Conservation (phyloP, 1,284 basidiomycete species). For the Cystobasidium pallidum region DNA sequence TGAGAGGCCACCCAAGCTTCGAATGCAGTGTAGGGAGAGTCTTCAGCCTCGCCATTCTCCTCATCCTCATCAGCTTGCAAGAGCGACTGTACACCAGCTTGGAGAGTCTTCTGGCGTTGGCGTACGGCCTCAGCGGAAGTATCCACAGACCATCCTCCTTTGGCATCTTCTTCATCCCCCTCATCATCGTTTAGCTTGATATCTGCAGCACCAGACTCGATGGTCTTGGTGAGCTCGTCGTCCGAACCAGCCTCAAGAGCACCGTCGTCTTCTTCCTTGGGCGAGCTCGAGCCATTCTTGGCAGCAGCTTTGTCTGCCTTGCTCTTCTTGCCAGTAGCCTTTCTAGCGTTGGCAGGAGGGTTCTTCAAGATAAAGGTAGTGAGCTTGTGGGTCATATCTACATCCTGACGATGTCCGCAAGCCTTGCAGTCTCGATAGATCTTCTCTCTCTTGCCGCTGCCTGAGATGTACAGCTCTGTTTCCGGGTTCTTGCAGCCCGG, state of each 20-base stretch:
- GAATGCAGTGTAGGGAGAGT: slow-evolving; percentile 78
- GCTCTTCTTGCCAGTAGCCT: slow-evolving; percentile 54
- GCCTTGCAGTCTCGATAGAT: slow-evolving; percentile 98
- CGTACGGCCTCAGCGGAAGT: slow-evolving; percentile 90
- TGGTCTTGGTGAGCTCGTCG: slow-evolving; percentile 61
- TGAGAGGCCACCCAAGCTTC: slow-evolving; percentile 86
- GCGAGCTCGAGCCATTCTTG: slow-evolving; percentile 50
- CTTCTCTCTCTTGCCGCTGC: slow-evolving; percentile 73
- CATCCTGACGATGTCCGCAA: slow-evolving; percentile 85
- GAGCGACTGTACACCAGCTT: slow-evolving; percentile 65
- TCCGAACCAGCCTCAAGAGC: slow-evolving; percentile 56
- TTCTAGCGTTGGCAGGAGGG: slow-evolving; percentile 74
- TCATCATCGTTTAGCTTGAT: slow-evolving; percentile 56
- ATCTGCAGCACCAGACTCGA: slow-evolving; percentile 60
- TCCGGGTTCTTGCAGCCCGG: slow-evolving; percentile 99
- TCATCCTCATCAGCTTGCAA: slow-evolving; percentile 65
- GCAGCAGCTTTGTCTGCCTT: slow-evolving; percentile 67
- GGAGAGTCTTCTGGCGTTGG: slow-evolving; percentile 78
- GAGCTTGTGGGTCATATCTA: slow-evolving; percentile 98
- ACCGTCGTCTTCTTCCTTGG: slow-evolving; percentile 46
- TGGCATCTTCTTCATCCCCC: slow-evolving; percentile 54
- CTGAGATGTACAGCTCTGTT: slow-evolving; percentile 82
- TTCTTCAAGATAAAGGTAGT: slow-evolving; percentile 97
- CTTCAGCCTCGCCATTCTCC: slow-evolving; percentile 83
- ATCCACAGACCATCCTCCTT: slow-evolving; percentile 87